Percentiles rank a stretch among this genome's conserved stretches.
phyloP scores from a whole-genome alignment of 1,284 basidiomycete genomes.

The Leccinum huronense region DNA sequence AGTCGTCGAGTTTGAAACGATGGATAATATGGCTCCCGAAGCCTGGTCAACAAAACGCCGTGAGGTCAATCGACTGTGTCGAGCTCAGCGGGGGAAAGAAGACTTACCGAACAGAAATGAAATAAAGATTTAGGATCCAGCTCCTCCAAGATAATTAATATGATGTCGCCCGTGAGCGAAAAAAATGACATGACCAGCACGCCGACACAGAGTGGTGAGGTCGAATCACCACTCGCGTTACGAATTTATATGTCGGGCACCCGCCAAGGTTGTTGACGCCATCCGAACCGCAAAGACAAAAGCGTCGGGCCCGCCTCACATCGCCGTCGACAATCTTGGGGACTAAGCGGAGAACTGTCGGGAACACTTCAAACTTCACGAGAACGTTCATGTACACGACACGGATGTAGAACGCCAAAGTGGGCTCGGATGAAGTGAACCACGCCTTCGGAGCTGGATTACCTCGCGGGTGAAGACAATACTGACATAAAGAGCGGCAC shows the following conservation, averaged over 20 bases:
- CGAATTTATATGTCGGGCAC: constrained; percentile 35
- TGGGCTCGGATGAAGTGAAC: constrained; percentile 19
- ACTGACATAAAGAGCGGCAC: constrained; percentile 44
- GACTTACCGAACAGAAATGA: constrained; percentile 48
- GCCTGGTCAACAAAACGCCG: constrained; percentile 38
- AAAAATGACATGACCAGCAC: constrained; percentile 42
- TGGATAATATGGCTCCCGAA: constrained; percentile 43
- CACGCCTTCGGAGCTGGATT: constrained; percentile 24
- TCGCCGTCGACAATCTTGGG: constrained; percentile 29
- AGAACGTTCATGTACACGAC: constrained; percentile 29
- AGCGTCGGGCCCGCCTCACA: constrained; percentile 35
- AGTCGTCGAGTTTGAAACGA: constrained; percentile 46
- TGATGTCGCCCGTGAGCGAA: constrained; percentile 53
- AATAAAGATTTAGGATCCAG: constrained; percentile 53
- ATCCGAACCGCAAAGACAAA: constrained; percentile 34
- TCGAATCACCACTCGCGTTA: constrained; percentile 7
- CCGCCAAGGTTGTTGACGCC: constrained; percentile 26
- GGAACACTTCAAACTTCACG: constrained; percentile 30
- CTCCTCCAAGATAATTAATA: constrained; percentile 51
- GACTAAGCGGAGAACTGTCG: constrained; percentile 34
- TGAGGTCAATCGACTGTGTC: constrained; percentile 3
- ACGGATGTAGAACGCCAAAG: constrained; percentile 30
- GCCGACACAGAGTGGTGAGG: constrained; percentile 27
- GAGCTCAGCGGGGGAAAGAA: neutral
- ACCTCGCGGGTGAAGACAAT: constrained; percentile 42